Conservation (phyloP, 139 green algal genomes). For the Gonium pectorale region DNA sequence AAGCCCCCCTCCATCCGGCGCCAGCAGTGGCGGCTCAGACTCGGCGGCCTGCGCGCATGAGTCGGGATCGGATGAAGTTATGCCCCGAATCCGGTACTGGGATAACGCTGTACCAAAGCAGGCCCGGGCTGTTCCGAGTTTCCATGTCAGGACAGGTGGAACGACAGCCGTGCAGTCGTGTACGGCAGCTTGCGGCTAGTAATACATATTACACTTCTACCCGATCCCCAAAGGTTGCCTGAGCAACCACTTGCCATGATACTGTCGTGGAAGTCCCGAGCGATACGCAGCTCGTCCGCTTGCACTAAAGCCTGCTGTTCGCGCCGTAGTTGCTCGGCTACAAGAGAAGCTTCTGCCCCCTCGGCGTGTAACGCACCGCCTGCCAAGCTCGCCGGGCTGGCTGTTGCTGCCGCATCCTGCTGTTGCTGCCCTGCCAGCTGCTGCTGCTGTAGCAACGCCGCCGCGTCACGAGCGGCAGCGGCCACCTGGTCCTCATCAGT, state of each 20-base stretch:
- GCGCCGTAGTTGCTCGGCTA: not conserved
- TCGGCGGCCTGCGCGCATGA: not conserved
- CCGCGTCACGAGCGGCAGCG: not conserved
- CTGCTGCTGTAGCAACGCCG: not conserved
- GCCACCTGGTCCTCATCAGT: slow-evolving; percentile 19
- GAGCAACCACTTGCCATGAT: not conserved
- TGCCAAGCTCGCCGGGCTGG: not conserved
- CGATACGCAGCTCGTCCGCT: slow-evolving; percentile 5
- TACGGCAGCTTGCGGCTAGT: not conserved
- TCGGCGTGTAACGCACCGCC: not conserved
- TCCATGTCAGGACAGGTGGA: too few relatives aligned
- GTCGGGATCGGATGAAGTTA: not conserved
- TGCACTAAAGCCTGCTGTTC: not conserved
- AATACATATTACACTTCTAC: not conserved
- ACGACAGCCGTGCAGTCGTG: not conserved
- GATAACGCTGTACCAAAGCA: not conserved
- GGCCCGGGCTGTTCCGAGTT: not conserved
- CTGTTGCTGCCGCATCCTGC: not conserved
- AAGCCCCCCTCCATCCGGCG: not conserved
- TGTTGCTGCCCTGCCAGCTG: slow-evolving; percentile 9
- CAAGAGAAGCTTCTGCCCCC: not conserved
- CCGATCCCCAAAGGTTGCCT: not conserved
- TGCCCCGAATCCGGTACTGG: not conserved
- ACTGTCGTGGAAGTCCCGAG: slow-evolving; percentile 14
- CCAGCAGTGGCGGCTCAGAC: slow-evolving; percentile 20